These are phyloP conservation scores for Starmerella lactis-condensi DNA, from an alignment of 805 yeast species.

Conservation along the genomic window DNA sequence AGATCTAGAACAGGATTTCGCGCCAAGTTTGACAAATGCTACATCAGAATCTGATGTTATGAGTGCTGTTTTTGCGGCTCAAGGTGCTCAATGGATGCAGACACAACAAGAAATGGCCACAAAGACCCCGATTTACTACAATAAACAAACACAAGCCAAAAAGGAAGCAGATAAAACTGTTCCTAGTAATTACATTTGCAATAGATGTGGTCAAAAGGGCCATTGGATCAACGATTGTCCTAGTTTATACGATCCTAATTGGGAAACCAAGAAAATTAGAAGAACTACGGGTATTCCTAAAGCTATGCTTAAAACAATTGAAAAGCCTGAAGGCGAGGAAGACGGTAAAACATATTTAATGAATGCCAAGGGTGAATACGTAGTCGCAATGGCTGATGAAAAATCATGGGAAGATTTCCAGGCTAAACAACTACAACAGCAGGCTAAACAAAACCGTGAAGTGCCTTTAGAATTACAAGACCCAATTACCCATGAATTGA, in stretches of 20 bases:
- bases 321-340: conserved; percentile 44
- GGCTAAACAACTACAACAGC: conserved; percentile 34
- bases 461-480: conserved; percentile 43
- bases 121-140: conserved; percentile 55
- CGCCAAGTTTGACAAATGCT: conserved; percentile 12
- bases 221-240: conserved; percentile 97
- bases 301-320: conserved; percentile 70
- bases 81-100: conserved; percentile 85
- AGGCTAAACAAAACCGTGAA: conserved; percentile 29
- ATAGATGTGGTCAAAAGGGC: conserved; percentile 86
- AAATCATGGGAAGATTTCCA: conserved; percentile 81
- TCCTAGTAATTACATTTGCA: conserved; percentile 91
- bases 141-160: conserved; percentile 13
- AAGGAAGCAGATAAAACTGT: conserved; percentile 42
- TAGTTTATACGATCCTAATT: conserved; percentile 74
- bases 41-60: conserved; percentile 70
- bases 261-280: conserved; percentile 79
- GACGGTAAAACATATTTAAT: conserved; percentile 50
- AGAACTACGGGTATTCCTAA: conserved; percentile 96
- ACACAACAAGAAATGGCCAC: conserved; percentile 81
- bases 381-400: conserved; percentile 85
- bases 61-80: conserved; percentile 78
- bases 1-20: conserved; percentile 9
- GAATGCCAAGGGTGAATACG: conserved; percentile 88
- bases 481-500: conserved; percentile 47